Percentiles rank a stretch among this genome's conserved stretches.
These are phyloP conservation scores for Penicillium sp. DNA, from an alignment of 2,329 filamentous ascomycete species.

Conservation along the genomic window DNA sequence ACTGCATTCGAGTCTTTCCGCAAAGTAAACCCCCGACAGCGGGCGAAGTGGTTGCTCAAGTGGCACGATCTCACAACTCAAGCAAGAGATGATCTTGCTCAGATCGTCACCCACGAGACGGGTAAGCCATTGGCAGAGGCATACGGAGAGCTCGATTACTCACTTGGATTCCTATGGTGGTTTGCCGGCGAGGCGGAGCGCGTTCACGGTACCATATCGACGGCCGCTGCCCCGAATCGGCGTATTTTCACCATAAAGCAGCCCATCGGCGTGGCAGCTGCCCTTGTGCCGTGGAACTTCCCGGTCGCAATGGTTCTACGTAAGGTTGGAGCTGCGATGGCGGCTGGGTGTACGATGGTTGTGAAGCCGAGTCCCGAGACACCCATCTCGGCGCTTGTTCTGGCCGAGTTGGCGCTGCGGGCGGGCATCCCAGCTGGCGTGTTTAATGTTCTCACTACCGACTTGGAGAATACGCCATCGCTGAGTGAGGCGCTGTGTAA, in stretches of 20 bases:
- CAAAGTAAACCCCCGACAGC: slow-evolving; percentile 59
- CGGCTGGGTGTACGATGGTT: slow-evolving; percentile 73
- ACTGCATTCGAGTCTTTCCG: slow-evolving; percentile 61
- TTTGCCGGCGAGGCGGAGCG: slow-evolving; percentile 62
- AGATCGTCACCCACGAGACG: slow-evolving; percentile 62
- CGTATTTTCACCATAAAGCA: slow-evolving; percentile 73
- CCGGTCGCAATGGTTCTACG: slow-evolving; percentile 67
- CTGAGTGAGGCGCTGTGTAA: slow-evolving; percentile 52
- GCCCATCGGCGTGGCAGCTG: slow-evolving; percentile 67
- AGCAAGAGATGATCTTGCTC: slow-evolving; percentile 62
- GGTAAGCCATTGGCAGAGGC: slow-evolving; percentile 60
- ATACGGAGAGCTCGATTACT: slow-evolving; percentile 58
- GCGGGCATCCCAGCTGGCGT: slow-evolving; percentile 62
- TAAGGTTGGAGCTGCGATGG: slow-evolving; percentile 67
- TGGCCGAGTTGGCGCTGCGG: slow-evolving; percentile 54
- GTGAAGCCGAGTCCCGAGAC: slow-evolving; percentile 71
- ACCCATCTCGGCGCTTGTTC: slow-evolving; percentile 56
- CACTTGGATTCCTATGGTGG: slow-evolving; percentile 56
- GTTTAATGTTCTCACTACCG: slow-evolving; percentile 61
- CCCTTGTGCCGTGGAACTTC: slow-evolving; percentile 73
- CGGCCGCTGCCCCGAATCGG: slow-evolving; percentile 61
- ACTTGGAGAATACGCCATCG: slow-evolving; percentile 40
- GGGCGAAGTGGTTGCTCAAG: slow-evolving; percentile 63
- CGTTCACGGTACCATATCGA: slow-evolving; percentile 62
- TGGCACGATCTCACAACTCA: slow-evolving; percentile 66